phyloP scores from a whole-genome alignment of 1,284 basidiomycete genomes.

The Salmacisia buchloeana region DNA sequence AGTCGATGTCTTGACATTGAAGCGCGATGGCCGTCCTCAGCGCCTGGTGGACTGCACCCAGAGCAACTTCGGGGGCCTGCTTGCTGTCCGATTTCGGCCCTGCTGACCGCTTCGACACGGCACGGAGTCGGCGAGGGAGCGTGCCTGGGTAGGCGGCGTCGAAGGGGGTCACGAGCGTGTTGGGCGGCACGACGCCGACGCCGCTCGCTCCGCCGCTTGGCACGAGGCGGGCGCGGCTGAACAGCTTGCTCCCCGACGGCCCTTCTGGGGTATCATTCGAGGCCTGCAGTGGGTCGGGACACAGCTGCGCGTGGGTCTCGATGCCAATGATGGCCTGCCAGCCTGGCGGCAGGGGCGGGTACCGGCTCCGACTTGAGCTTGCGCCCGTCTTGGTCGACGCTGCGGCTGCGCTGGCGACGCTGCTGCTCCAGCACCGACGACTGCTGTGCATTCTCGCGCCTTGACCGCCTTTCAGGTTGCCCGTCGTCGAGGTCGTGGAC shows the following conservation, averaged over 20 bases:
- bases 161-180: conserved; percentile 71
- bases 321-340: conserved; percentile 73
- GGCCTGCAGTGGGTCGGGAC: conserved; percentile 64
- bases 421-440: too few relatives aligned
- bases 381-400: too few relatives aligned
- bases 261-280: conserved; percentile 3
- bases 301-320: conserved; percentile 82
- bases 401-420: too few relatives aligned
- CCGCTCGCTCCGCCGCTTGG: conserved; percentile 20
- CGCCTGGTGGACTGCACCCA: conserved; percentile 73
- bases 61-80: conserved; percentile 71
- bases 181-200: conserved; percentile 55
- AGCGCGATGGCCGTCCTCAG: conserved; percentile 77
- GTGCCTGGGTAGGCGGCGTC: conserved; percentile 92
- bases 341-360: conserved; percentile 26
- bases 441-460: too few relatives aligned
- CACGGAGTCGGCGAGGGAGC: conserved; percentile 57
- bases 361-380: conserved; percentile 4
- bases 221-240: conserved; percentile 17
- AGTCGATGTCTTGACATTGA: conserved; percentile 59
- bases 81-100: not conserved
- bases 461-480: too few relatives aligned
- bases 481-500: too few relatives aligned
- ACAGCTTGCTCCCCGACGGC: conserved; percentile 12
- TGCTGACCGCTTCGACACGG: not conserved